phyloP scores from a whole-genome alignment of 2,329 filamentous ascomycete species.

The Talaromyces rugulosus region DNA sequence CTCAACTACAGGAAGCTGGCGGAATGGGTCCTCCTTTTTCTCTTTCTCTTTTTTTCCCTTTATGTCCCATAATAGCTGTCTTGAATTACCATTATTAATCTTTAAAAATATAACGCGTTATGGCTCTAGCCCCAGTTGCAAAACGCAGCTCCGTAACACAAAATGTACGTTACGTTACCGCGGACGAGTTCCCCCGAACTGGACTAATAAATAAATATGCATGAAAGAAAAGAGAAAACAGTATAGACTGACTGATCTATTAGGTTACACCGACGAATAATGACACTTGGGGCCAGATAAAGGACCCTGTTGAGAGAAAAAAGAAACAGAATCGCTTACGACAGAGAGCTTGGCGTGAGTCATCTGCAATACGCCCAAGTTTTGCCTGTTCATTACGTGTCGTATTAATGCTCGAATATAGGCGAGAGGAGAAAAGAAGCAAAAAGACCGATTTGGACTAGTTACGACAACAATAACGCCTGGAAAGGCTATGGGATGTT shows the following conservation, averaged over 20 bases:
- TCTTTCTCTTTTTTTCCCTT: neutral
- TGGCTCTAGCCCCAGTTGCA: neutral
- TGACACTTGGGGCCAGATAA: neutral
- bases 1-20: neutral
- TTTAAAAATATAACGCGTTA: neutral
- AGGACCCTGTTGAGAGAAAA: neutral
- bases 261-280: neutral
- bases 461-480: neutral
- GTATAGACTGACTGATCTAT: neutral
- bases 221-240: neutral
- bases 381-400: neutral
- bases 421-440: neutral
- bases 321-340: neutral
- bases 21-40: neutral
- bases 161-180: neutral
- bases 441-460: neutral
- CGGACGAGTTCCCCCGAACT: neutral
- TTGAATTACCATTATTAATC: neutral
- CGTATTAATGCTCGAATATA: neutral
- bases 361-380: neutral
- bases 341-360: neutral
- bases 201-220: too few species aligned
- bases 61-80: neutral
- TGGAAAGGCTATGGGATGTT: neutral
- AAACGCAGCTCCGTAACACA: neutral